phyloP scores from a whole-genome alignment of 169 alveolate genomes.

The Plasmodium billcollinsi region DNA sequence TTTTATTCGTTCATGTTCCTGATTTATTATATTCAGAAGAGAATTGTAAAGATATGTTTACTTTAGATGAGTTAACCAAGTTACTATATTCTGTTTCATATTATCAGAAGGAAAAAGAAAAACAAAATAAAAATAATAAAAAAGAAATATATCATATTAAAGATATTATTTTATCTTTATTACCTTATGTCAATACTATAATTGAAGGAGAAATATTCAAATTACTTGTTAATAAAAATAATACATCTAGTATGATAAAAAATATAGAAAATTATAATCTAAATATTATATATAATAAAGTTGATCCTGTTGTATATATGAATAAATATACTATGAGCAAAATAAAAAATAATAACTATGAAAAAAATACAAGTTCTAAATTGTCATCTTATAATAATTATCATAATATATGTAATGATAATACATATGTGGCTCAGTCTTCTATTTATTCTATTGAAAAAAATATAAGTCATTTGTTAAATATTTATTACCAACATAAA shows the following conservation, averaged over 20 bases:
- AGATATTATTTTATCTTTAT: constrained; percentile 5
- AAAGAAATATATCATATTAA: neutral
- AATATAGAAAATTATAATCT: no score
- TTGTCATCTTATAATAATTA: no score
- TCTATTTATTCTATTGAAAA: neutral
- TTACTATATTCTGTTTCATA: constrained; percentile 13
- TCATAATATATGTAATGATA: no score
- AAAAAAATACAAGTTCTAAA: no score
- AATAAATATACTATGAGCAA: no score
- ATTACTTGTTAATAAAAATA: neutral
- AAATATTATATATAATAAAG: no score
- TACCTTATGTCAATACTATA: neutral
- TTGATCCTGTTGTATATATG: no score
- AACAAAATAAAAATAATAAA: neutral
- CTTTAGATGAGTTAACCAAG: constrained; percentile 30
- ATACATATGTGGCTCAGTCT: no score
- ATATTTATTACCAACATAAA: constrained; percentile 25
- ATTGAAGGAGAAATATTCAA: constrained; percentile 13
- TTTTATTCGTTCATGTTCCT: constrained; percentile 3
- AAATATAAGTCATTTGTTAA: constrained; percentile 34
- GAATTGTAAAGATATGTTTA: neutral
- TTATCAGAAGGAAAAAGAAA: constrained; percentile 19
- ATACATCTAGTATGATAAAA: no score
- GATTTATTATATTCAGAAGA: neutral
- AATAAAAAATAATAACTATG: no score